Base-by-base conservation (phyloP, 1,284 basidiomycete genomes). In the Fomitiporia mediterranea region DNA sequence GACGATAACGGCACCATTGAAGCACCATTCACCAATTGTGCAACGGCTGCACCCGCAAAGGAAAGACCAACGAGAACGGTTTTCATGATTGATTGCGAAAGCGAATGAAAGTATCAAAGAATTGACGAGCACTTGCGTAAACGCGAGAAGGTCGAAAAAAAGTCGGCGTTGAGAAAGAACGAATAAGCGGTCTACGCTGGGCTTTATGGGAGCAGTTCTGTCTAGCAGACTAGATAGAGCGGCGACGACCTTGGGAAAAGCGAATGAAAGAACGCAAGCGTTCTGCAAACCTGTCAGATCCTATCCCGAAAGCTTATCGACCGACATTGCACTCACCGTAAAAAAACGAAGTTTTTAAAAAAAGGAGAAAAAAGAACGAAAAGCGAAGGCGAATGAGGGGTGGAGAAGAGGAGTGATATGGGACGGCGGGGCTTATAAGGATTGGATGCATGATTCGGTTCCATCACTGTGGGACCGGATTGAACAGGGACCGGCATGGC, bases 121-220 rank as follows among this genome's bases (percentile, higher is more conserved):
- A 53, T 51, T 47, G 60, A 58, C 32, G 48, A 54, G 61, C 55
- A 53, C 25, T 56, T 49, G 58, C 61, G 62, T 60, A 30, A 46
- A 48, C 70, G 67, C 67, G 62, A 64, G 65, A 64, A 65, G 66
- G 66, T 65, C 65, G 70, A 70, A 73, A 68, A 68, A 62, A 66
- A 32, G 30, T 8, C 13, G 23, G 70, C 69, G 68, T 65, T 66
- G 67, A 63, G 70, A 70, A 69, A 58, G 54, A 72, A 72, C 49
- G 65, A 70, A 72, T 69, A 68, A 83, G 84, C 84, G 84, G 73
- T 87, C 83, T 81, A 86, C 84, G 84, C 84, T 83, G 73, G 69
- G 67, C 66, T 60, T 65, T 72, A 42, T 39, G 13, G 23, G 21
- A 49, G 57, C 42, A 51, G 71, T 66, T 78, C 79, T 81, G 80